phyloP scores from a whole-genome alignment of 2,329 filamentous ascomycete genomes.

The Juglanconis juglandina region DNA sequence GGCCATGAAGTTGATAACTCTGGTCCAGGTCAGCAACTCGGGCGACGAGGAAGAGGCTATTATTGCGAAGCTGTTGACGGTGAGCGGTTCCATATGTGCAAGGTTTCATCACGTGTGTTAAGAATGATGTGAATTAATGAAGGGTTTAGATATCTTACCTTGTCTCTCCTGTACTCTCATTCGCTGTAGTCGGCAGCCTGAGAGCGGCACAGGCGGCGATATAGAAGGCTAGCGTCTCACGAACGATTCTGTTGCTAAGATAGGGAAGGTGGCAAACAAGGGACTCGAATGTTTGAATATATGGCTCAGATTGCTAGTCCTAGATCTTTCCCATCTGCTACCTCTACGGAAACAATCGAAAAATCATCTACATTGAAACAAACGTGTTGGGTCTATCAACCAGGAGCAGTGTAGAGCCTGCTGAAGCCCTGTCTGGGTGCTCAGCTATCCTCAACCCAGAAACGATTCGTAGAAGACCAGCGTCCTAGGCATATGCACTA shows the following conservation, averaged over 20 bases:
- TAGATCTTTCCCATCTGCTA: neutral
- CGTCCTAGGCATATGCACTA: too few relatives aligned
- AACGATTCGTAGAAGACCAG: too few relatives aligned
- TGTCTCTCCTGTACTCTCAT: constrained; percentile 11
- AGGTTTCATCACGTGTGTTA: neutral
- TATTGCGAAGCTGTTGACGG: constrained; percentile 42
- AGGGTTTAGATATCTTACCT: constrained; percentile 9
- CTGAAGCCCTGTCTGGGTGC: too few relatives aligned
- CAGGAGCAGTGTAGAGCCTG: too few relatives aligned
- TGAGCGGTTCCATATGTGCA: constrained; percentile 23
- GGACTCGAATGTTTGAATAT: too few relatives aligned
- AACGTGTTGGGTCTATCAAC: too few relatives aligned
- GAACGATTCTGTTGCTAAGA: neutral
- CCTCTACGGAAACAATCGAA: neutral
- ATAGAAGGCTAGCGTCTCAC: neutral
- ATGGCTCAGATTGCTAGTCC: neutral
- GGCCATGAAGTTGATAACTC: constrained; percentile 45
- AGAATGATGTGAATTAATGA: neutral
- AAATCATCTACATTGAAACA: neutral
- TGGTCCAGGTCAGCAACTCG: constrained; percentile 41
- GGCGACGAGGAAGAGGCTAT: constrained; percentile 37
- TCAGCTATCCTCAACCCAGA: too few relatives aligned
- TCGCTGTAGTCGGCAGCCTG: constrained; percentile 12
- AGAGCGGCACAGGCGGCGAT: constrained; percentile 7
- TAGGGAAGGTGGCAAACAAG: neutral